Base-by-base conservation (phyloP, 192 early-diverging fungal species). In the Nowakowskiella sp. region DNA sequence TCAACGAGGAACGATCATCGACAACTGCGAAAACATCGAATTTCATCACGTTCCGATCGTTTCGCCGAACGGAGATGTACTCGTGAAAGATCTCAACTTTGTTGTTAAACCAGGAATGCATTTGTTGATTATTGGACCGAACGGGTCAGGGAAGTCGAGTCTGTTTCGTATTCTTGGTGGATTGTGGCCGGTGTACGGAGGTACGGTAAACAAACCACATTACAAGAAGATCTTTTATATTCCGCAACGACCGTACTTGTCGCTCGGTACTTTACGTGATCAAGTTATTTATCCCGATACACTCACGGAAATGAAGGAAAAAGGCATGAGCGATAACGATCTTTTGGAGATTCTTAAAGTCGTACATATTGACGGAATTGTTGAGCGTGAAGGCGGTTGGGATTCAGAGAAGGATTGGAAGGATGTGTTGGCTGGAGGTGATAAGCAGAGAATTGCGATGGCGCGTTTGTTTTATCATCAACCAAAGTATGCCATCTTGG, bases 281-380 rank as follows among this genome's bases (percentile, higher is more conserved):
- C 92, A 96, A 77, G 80, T 99, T 53, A 95, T 97, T 49, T 99
- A 99, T 67, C 96, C 96, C 9, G 83, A 95, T 64, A 87, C 84
- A 25, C 65, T 77, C 8, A 73, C 77, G 28, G 88, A 97, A 19
- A 92, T 94, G 88, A 53, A 66, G 22, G 65, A 64, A 21, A 74
- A 77, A 19, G 76, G 81, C 27, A 61, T 80, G 5, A 87, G 85
- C 7, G 96, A 97, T 55, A 71, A 72, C 23, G 74, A 94, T 19
- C 72, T 99, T 23, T 71, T 82, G 49, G 72, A 72, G 3, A 86
- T 97, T 44, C 73, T 97, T 31, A 67, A 81, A 4, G 79, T 89
- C 19, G 90, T 99, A 32, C 87, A 94, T 44, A 71, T 99, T 19
- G 76, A 66, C 29, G 64, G 76, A 51, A 73, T 99, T 60, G 88